These are phyloP conservation scores for Candida pseudoglaebosa DNA, from an alignment of 805 yeast genomes.

Conservation along the genomic window DNA sequence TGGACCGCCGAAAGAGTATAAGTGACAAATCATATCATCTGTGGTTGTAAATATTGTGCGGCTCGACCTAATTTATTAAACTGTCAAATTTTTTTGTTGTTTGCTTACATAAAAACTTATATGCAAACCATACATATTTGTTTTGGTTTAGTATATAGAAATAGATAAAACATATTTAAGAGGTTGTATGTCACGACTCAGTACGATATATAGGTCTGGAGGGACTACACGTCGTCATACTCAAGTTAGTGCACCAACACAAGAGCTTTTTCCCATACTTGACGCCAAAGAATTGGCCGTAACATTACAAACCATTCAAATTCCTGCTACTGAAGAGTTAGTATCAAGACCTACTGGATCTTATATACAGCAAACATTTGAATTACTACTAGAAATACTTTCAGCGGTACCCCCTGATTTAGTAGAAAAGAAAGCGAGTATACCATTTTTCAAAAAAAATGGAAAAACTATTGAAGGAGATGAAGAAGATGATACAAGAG, in stretches of 20 bases:
- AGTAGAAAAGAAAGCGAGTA: constrained; percentile 15
- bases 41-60: constrained; percentile 1
- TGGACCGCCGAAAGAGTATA: constrained; percentile 84
- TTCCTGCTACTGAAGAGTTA: constrained; percentile 57
- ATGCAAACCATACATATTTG: not conserved
- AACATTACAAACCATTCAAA: constrained; percentile 59
- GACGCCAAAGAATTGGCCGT: constrained; percentile 55
- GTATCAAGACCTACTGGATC: constrained; percentile 54
- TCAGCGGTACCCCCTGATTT: constrained; percentile 44
- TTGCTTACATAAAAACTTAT: no score
- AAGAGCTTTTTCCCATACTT: constrained; percentile 59
- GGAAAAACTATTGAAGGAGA: constrained; percentile 7
- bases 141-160: not conserved
- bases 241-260: constrained; percentile 15
- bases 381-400: constrained; percentile 59
- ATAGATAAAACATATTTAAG: not conserved
- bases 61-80: not conserved
- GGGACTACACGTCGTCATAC: constrained; percentile 16
- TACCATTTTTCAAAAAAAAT: constrained; percentile 7
- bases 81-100: not conserved
- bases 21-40: not conserved
- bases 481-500: constrained; percentile 24
- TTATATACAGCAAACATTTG: constrained; percentile 51
- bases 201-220: constrained; percentile 26
- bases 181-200: constrained; percentile 25